These are phyloP conservation scores for Daedaleopsis sinensis DNA, from an alignment of 768 basidiomycete species.

Conservation along the genomic window DNA sequence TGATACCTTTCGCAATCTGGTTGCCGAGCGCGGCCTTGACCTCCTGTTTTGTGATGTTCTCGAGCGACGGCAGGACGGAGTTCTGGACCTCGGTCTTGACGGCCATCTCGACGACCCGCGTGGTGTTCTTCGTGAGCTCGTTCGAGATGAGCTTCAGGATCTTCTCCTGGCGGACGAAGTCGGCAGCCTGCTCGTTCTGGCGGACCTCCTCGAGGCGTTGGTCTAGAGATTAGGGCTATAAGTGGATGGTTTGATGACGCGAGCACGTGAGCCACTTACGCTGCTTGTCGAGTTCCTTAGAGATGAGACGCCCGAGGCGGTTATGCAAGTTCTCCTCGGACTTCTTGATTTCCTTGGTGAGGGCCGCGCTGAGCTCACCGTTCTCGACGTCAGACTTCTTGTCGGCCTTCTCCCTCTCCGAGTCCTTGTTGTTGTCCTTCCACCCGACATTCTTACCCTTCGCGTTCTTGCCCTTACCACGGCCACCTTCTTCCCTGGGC, in stretches of 20 bases:
- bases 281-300: slow-evolving; percentile 90
- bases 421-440: slow-evolving; percentile 53
- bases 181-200: slow-evolving; percentile 74
- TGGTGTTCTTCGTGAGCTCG: slow-evolving; percentile 85
- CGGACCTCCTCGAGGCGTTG: slow-evolving; percentile 85
- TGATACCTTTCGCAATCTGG: slow-evolving; percentile 74
- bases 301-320: slow-evolving; percentile 77
- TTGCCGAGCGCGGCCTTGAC: slow-evolving; percentile 78
- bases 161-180: slow-evolving; percentile 85
- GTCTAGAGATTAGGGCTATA: slow-evolving; percentile 46
- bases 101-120: slow-evolving; percentile 86
- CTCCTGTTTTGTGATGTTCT: slow-evolving; percentile 80
- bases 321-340: slow-evolving; percentile 80
- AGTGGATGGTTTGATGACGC: neutral
- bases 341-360: slow-evolving; percentile 80
- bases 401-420: slow-evolving; percentile 45
- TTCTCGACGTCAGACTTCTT: slow-evolving; percentile 37
- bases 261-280: slow-evolving; percentile 50
- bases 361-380: slow-evolving; percentile 54
- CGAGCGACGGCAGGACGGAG: slow-evolving; percentile 81
- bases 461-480: slow-evolving; percentile 51
- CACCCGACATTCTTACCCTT: slow-evolving; percentile 63
- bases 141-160: slow-evolving; percentile 87
- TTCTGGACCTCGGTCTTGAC: slow-evolving; percentile 85
- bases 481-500: slow-evolving; percentile 55